Conservation (phyloP, 306 rosid species). For the Gillenia trifoliata region DNA sequence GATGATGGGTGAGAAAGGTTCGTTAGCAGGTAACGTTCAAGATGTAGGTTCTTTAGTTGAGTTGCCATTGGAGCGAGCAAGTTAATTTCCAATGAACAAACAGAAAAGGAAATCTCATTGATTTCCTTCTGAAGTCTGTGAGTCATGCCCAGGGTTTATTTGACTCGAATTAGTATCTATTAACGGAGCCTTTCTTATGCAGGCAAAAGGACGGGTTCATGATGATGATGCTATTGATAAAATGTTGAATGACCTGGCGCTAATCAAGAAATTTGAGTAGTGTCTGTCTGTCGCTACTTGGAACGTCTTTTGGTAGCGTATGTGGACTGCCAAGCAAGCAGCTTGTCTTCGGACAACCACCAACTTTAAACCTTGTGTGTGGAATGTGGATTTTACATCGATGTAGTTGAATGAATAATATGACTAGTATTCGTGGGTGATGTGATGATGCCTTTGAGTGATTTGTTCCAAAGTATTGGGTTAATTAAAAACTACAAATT, state of each 20-base stretch:
- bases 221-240: constrained; percentile 95
- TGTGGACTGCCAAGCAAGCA: neutral
- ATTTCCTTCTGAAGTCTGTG: neutral
- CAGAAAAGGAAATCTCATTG: neutral
- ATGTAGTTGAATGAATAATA: neutral
- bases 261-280: constrained; percentile 87
- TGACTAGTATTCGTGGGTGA: neutral
- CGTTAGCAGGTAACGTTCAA: neutral
- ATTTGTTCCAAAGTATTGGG: neutral
- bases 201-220: constrained; percentile 90
- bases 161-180: neutral
- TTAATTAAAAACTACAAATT: too few relatives aligned
- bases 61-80: neutral
- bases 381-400: neutral
- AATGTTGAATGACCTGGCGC: constrained; percentile 78
- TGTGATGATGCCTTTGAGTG: neutral
- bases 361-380: neutral
- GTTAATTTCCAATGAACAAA: neutral
- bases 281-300: neutral
- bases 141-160: neutral
- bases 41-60: neutral
- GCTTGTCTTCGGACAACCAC: neutral
- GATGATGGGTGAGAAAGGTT: neutral
- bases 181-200: constrained; percentile 11
- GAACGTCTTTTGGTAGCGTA: neutral